Conservation (phyloP, 192 early-diverging fungal species). For the Linnemannia schmuckeri region DNA sequence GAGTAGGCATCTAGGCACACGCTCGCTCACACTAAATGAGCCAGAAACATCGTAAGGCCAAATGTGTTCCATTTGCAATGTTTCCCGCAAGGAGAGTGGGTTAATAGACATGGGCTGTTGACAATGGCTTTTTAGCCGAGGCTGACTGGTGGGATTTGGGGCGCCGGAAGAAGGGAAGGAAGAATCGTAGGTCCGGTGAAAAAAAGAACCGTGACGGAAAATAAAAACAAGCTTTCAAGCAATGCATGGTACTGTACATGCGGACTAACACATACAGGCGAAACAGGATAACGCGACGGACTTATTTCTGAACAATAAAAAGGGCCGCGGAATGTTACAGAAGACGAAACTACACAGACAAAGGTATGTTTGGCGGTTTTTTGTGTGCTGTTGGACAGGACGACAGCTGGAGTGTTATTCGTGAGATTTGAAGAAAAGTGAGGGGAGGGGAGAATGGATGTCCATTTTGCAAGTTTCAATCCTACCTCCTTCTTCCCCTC, state of each 20-base stretch:
- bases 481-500: neutral
- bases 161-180: neutral
- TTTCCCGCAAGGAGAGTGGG: too few species aligned
- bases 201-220: neutral
- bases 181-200: neutral
- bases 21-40: too few species aligned
- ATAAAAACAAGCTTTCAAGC: neutral
- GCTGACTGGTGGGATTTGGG: neutral
- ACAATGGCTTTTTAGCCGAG: too few species aligned
- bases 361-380: neutral
- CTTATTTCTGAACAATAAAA: neutral
- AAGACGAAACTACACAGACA: neutral
- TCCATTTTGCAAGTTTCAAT: neutral
- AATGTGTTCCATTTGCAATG: too few species aligned
- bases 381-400: neutral
- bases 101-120: too few species aligned
- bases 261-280: conserved; percentile 2
- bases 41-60: too few species aligned
- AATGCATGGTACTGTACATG: neutral
- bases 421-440: neutral
- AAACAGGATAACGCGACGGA: conserved; percentile 4
- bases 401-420: neutral
- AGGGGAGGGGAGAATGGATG: neutral
- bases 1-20: too few species aligned
- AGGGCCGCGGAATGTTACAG: neutral